Evolutionary conservation across 768 basidiomycete genomes (phyloP).

Genomic region (Tricholoma sp.): DNA sequence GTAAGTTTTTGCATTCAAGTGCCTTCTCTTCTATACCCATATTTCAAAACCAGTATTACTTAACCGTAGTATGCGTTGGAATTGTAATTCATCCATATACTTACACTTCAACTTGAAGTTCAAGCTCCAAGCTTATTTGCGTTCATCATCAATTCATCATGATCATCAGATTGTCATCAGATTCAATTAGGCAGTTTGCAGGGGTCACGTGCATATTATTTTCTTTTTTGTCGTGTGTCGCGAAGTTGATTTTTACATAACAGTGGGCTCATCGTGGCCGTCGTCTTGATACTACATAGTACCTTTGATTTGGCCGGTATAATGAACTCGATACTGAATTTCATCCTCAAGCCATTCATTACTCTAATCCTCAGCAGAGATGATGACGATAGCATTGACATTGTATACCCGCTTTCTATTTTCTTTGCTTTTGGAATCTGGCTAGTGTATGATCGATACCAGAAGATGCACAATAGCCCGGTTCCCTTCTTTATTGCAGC

Average conservation of each 20-base stretch:
- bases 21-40: constrained; percentile 16
- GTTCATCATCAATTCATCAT: too few relatives aligned
- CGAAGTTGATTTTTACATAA: background rate
- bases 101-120: too few relatives aligned
- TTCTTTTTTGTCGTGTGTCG: background rate
- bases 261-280: background rate
- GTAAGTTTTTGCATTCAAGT: constrained; percentile 5
- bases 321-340: constrained; percentile 42
- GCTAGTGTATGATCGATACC: constrained; percentile 71
- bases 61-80: background rate
- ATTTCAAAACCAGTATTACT: constrained; percentile 5
- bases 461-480: constrained; percentile 68
- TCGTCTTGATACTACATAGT: background rate
- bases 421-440: constrained; percentile 79
- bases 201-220: background rate
- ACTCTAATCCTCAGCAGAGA: constrained; percentile 45
- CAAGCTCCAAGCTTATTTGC: too few relatives aligned
- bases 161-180: too few relatives aligned
- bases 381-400: constrained; percentile 50
- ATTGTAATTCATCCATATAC: background rate
- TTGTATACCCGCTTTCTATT: constrained; percentile 59
- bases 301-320: constrained; percentile 6
- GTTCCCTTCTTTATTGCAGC: constrained; percentile 56
- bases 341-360: constrained; percentile 51
- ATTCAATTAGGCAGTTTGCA: too few relatives aligned